A percentile compares a stretch with the other conserved stretches of the same genome.
These are phyloP conservation scores for Neurospora terricola DNA, from an alignment of 495 filamentous ascomycete genomes.

Conservation along the genomic window DNA sequence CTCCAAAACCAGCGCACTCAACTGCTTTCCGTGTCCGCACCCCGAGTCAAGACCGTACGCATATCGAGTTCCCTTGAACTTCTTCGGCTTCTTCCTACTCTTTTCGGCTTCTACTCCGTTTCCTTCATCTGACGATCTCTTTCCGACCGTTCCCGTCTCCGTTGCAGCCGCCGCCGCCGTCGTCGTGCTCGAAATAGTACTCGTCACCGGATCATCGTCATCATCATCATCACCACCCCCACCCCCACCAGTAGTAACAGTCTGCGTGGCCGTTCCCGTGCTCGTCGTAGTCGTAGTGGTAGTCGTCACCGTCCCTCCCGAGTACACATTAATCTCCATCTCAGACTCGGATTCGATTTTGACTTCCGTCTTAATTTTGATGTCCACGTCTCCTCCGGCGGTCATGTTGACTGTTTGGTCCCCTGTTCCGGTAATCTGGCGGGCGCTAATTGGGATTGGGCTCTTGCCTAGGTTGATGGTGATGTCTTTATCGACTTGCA, in stretches of 20 bases:
- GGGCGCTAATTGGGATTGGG: not conserved
- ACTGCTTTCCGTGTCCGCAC: slow-evolving; percentile 60
- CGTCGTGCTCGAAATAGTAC: not conserved
- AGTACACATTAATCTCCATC: not conserved
- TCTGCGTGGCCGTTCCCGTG: not conserved
- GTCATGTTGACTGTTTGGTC: not conserved
- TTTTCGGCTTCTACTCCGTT: not conserved
- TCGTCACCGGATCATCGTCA: not conserved
- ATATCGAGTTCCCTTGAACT: slow-evolving; percentile 34
- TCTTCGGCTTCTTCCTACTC: slow-evolving; percentile 5
- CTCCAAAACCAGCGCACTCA: slow-evolving; percentile 72
- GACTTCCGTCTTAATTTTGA: not conserved
- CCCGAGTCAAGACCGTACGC: slow-evolving; percentile 78
- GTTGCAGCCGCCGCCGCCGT: not conserved
- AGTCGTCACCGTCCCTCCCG: not conserved
- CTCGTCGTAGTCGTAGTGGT: not conserved
- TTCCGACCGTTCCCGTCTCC: not conserved
- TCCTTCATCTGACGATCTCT: not conserved
- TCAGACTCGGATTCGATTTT: not conserved
- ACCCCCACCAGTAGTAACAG: not conserved
- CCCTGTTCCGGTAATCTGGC: not conserved
- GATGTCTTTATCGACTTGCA: slow-evolving; percentile 33
- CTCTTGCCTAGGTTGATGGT: slow-evolving; percentile 5
- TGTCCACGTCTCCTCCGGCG: not conserved
- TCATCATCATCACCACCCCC: not conserved